Evolutionary conservation across 495 filamentous ascomycete species (phyloP).

Genomic region (Penicillium canescens): DNA sequence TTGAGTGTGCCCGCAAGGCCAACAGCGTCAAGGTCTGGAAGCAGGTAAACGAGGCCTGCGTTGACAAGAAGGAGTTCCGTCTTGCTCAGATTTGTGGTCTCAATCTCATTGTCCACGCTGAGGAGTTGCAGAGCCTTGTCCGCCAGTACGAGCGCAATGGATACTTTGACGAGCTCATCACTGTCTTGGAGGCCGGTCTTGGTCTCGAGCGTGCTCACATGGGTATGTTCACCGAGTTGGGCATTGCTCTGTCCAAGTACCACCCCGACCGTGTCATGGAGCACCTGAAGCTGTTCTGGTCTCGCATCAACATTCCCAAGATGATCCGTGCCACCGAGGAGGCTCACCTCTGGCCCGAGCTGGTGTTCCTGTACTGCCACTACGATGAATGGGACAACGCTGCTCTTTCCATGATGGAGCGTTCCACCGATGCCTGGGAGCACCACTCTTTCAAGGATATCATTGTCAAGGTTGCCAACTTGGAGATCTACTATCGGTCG

Average conservation of each 20-base stretch:
- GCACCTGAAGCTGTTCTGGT: slow-evolving; percentile 99
- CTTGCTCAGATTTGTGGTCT: slow-evolving; percentile 99
- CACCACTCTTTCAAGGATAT: slow-evolving; percentile 99
- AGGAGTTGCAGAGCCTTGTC: slow-evolving; percentile 90
- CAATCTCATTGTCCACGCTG: slow-evolving; percentile 97
- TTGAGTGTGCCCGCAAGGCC: slow-evolving; percentile 97
- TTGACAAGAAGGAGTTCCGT: slow-evolving; percentile 98
- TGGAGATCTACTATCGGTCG: slow-evolving; percentile 98
- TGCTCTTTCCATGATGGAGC: slow-evolving; percentile 98
- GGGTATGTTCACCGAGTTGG: slow-evolving; percentile 97
- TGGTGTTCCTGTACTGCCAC: slow-evolving; percentile 98
- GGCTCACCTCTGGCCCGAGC: slow-evolving; percentile 93
- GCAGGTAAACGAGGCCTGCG: slow-evolving; percentile 96
- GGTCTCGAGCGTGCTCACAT: slow-evolving; percentile 88
- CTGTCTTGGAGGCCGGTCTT: slow-evolving; percentile 90
- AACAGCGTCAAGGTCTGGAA: slow-evolving; percentile 99
- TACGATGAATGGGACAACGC: slow-evolving; percentile 99
- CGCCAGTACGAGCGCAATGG: slow-evolving; percentile 96
- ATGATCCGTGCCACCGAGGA: slow-evolving; percentile 95
- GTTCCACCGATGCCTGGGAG: slow-evolving; percentile 97
- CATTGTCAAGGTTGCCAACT: slow-evolving; percentile 94
- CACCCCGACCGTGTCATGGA: slow-evolving; percentile 97
- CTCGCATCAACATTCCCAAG: slow-evolving; percentile 97
- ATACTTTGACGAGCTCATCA: slow-evolving; percentile 97
- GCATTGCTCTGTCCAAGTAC: slow-evolving; percentile 93